Evolutionary conservation across 2,329 filamentous ascomycete genomes (phyloP).

Genomic region (Orbilia javanica): DNA sequence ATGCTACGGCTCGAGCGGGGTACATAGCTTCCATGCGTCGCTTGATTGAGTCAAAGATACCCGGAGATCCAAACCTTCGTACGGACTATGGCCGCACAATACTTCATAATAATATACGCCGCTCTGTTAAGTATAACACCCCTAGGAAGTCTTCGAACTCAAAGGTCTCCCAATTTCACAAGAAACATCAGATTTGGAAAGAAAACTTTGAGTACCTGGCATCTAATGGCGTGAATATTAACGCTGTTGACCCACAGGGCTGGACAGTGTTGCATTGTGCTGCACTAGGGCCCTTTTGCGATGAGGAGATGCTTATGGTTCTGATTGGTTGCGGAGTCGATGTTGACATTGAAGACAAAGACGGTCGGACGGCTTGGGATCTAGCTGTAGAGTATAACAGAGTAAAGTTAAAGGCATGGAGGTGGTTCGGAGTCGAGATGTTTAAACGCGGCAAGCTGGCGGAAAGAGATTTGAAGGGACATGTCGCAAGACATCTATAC

Average conservation of each 20-base stretch:
- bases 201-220: constrained; percentile 44
- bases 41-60: constrained; percentile 33
- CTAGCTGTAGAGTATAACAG: constrained; percentile 30
- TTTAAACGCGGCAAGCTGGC: constrained; percentile 31
- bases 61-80: constrained; percentile 41
- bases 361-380: constrained; percentile 44
- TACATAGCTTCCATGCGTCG: constrained; percentile 57
- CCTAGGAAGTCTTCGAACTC: constrained; percentile 50
- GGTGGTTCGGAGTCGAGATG: constrained; percentile 52
- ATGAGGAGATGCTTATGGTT: constrained; percentile 44
- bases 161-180: constrained; percentile 45
- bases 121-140: constrained; percentile 49
- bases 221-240: constrained; percentile 31
- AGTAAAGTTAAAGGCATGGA: constrained; percentile 40
- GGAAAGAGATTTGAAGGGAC: constrained; percentile 34
- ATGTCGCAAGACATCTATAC: constrained; percentile 31
- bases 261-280: constrained; percentile 52
- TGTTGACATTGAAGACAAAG: constrained; percentile 21
- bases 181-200: constrained; percentile 49
- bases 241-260: constrained; percentile 38
- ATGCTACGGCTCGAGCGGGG: constrained; percentile 42
- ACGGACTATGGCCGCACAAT: constrained; percentile 45
- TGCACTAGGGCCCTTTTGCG: constrained; percentile 49
- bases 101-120: constrained; percentile 46
- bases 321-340: constrained; percentile 28